Evolutionary conservation across 2,329 filamentous ascomycete species (phyloP), one percentile per base, ranked within the genome.

Genomic region (Fusarium lyarnte): DNA sequence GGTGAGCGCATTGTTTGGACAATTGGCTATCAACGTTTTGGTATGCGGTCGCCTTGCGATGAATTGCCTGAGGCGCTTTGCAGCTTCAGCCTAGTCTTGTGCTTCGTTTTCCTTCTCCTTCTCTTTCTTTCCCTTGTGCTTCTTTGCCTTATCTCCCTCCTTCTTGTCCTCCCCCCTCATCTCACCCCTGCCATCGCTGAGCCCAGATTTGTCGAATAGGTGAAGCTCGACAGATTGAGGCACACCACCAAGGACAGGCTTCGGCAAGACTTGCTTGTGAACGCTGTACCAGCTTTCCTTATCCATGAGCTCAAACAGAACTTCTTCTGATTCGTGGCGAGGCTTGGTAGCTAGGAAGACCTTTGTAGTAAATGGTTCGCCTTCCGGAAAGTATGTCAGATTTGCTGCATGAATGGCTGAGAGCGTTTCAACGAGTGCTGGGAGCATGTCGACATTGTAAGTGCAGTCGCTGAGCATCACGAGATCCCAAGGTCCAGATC

Each of bases 391-490:
- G 43, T 78, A 76, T 5, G 69, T 66, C 42, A 66, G 38, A 27
- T 84, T 86, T 13, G 77, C 74, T 5, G 66, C 59, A 67, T 88
- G 86, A 16, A 90, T 76, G 4, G 85, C 83, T 4, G 84, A 85
- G 39, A 90, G 79, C 2, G 88, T 89, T 57, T 83, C 83, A 8
- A 89, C 85, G 27, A 90, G 82, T 5, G 86, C 83, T 3, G 86
- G 84, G 31, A 90, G 79, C 69, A 84, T 85, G 76, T 90, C 88
- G 58, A 84, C 85, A 68, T 90, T 90, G 81, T 90, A 90, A 1
- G 88, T 90, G 82, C 88, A 89, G 77, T 90, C 88, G 76, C 87
- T 89, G 27, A 90, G 80, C 58, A 89, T 81, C 51, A 89, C 75
- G 9, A 89, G 78, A 65, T 89, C 85, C 87, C 87, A 90, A 5